These are phyloP conservation scores for Pyricularia sp. DNA, from an alignment of 2,329 filamentous ascomycete genomes.

Conservation along the genomic window DNA sequence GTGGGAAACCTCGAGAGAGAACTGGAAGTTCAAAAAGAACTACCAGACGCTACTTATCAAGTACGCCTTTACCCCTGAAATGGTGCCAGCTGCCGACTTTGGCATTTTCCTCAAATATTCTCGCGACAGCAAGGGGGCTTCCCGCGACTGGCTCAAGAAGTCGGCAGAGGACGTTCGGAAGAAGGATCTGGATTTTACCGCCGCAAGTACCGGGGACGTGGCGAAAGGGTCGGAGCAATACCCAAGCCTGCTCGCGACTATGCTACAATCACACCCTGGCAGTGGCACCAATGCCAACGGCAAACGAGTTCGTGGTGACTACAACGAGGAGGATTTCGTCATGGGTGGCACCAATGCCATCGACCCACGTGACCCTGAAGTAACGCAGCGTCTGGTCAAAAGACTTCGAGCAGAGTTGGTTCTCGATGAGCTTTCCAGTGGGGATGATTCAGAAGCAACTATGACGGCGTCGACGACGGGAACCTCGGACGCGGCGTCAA, in stretches of 20 bases:
- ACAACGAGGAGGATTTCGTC: slow-evolving; percentile 40
- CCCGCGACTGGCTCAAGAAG: slow-evolving; percentile 54
- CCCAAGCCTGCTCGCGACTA: slow-evolving; percentile 7
- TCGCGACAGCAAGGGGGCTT: slow-evolving; percentile 61
- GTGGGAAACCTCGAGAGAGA: slow-evolving; percentile 55
- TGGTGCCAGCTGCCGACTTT: slow-evolving; percentile 42
- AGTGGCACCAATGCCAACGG: slow-evolving; percentile 21
- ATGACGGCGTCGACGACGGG: slow-evolving; percentile 15
- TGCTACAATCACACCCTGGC: slow-evolving; percentile 6
- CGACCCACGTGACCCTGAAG: slow-evolving; percentile 31
- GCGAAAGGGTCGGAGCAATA: slow-evolving; percentile 20
- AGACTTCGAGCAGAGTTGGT: slow-evolving; percentile 50
- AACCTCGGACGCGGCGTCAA: slow-evolving; percentile 11
- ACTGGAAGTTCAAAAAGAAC: slow-evolving; percentile 96
- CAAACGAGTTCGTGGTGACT: slow-evolving; percentile 25
- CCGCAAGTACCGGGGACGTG: slow-evolving; percentile 21
- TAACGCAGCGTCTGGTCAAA: slow-evolving; percentile 44
- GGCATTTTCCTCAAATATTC: slow-evolving; percentile 65
- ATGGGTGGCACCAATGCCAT: slow-evolving; percentile 16
- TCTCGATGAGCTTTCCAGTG: slow-evolving; percentile 39
- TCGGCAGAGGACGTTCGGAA: slow-evolving; percentile 49
- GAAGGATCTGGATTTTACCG: slow-evolving; percentile 41
- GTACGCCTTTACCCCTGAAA: slow-evolving; percentile 44
- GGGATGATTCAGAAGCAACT: slow-evolving; percentile 22
- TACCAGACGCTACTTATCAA: slow-evolving; percentile 77